Evolutionary conservation across 2,329 filamentous ascomycete genomes (phyloP), one percentile per base, ranked within the genome.

Genomic region (Cryoendolithus antarcticus): DNA sequence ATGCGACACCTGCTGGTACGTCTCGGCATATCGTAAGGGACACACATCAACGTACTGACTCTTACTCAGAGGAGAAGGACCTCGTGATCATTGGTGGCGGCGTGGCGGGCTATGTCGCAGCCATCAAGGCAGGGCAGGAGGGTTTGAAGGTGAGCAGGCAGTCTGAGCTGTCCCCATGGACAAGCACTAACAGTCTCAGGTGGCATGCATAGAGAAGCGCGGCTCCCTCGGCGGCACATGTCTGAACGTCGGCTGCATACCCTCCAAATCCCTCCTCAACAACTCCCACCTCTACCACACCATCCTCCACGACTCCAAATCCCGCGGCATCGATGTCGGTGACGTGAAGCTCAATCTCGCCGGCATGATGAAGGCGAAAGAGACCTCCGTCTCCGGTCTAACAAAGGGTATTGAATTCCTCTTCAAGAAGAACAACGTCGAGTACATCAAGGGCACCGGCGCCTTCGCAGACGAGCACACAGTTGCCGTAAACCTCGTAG

Each of bases 281-380:
- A 96, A 96, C 75, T 95, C 91, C 55, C 86, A 95, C 65, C 76
- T 96, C 45, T 96, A 96, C 74, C 89, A 96, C 72, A 82, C 88
- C 68, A 82, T 95, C 59, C 77, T 93, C 45, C 89, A 98, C 71
- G 91, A 98, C 71, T 89, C 86, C 51, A 94, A 95, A 71, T 78
- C 83, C 67, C 86, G 91, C 62, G 91, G 91, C 62, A 98, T 98
- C 62, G 89, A 96, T 60, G 91, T 98, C 54, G 81, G 83, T 60
- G 86, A 94, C 68, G 89, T 98, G 59, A 93, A 93, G 67, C 80
- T 98, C 60, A 95, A 98, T 73, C 75, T 98, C 34, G 66, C 71
- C 56, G 80, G 91, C 64, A 86, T 98, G 77, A 95, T 98, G 88
- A 93, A 95, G 71, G 88, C 91, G 44, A 98, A 98, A 71, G 89